These are phyloP conservation scores for Cladophialophora bantiana DNA, from an alignment of 2,329 filamentous ascomycete species.

Conservation along the genomic window DNA sequence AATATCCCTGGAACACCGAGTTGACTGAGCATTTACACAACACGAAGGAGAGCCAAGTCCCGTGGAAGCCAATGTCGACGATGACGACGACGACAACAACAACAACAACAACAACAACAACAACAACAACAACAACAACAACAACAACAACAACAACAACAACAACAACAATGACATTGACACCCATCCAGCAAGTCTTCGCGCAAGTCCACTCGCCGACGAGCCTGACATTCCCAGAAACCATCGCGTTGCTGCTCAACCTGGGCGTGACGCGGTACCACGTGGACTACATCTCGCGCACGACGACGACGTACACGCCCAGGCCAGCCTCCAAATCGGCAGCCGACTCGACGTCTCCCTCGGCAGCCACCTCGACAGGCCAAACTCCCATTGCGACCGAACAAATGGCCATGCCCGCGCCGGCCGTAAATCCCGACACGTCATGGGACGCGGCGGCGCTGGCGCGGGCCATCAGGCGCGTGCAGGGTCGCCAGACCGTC, in stretches of 20 bases:
- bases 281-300: slow-evolving; percentile 18
- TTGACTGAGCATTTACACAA: too few relatives aligned
- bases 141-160: neutral
- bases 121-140: neutral
- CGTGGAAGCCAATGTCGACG: too few relatives aligned
- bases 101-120: neutral
- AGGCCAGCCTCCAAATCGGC: neutral
- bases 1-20: too few relatives aligned
- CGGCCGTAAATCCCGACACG: neutral
- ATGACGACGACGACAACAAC: neutral
- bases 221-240: slow-evolving; percentile 17
- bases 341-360: neutral
- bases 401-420: slow-evolving; percentile 13
- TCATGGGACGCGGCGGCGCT: slow-evolving; percentile 2
- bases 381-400: slow-evolving; percentile 6
- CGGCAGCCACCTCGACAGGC: neutral
- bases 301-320: slow-evolving; percentile 12
- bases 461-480: slow-evolving; percentile 8
- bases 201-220: slow-evolving; percentile 17
- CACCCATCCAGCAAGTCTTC: slow-evolving; percentile 17
- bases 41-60: too few relatives aligned
- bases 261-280: slow-evolving; percentile 28
- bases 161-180: neutral
- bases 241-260: slow-evolving; percentile 11
- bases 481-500: slow-evolving; percentile 4